Conservation (phyloP, 1,284 basidiomycete species). For the Heliocybe sulcata region DNA sequence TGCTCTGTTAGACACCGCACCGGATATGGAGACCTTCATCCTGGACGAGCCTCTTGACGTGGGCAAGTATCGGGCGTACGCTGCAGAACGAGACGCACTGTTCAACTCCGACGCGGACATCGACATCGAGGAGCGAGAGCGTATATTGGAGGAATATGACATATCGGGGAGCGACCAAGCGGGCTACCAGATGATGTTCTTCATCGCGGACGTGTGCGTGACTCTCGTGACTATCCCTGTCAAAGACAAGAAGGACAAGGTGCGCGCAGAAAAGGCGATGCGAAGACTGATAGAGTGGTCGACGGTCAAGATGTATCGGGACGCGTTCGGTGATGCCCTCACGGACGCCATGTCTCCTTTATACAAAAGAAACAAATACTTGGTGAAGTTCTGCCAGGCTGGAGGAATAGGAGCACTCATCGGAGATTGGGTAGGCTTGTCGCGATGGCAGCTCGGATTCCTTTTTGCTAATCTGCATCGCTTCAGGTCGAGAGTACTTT, state of each 20-base stretch:
- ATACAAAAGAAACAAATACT: constrained; percentile 12
- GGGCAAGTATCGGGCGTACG: constrained; percentile 15
- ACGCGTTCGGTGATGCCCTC: constrained; percentile 17
- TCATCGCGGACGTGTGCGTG: constrained; percentile 17
- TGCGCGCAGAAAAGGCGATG: constrained; percentile 14
- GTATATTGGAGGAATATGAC: constrained; percentile 10
- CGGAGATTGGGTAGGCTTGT: constrained; percentile 18
- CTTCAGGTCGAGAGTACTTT: constrained; percentile 14
- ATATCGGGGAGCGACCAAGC: constrained; percentile 15
- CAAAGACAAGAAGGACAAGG: constrained; percentile 12
- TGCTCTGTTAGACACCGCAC: constrained; percentile 11
- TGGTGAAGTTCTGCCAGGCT: constrained; percentile 17
- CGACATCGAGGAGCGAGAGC: constrained; percentile 14
- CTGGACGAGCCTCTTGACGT: constrained; percentile 21
- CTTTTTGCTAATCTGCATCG: not conserved
- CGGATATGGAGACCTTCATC: constrained; percentile 17
- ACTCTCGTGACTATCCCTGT: constrained; percentile 14
- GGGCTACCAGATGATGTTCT: constrained; percentile 18
- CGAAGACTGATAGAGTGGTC: constrained; percentile 17
- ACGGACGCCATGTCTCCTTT: constrained; percentile 21
- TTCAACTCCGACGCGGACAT: constrained; percentile 17
- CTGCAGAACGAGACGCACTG: constrained; percentile 8
- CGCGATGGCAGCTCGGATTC: not conserved
- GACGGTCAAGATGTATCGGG: constrained; percentile 12
- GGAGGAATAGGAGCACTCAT: constrained; percentile 19